Evolutionary conservation across 2,329 filamentous ascomycete species (phyloP), one percentile per base, ranked within the genome.

Genomic region (Alternaria sp.): DNA sequence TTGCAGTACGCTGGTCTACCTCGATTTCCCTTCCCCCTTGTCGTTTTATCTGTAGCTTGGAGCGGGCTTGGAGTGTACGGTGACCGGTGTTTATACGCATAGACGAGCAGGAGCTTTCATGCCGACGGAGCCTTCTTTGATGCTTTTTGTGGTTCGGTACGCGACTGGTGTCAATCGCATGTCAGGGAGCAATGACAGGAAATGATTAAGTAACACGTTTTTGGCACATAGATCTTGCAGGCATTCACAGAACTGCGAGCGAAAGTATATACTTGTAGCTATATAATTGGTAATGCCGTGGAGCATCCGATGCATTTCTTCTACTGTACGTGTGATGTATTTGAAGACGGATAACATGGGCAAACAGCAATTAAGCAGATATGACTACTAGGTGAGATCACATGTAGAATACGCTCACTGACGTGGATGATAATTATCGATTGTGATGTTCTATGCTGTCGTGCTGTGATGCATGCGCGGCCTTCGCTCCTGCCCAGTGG

Each of bases 271-370:
- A 70, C 65, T 58, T 65, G 65, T 67, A 76, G 67, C 71, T 75
- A 78, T 67, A 69, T 77, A 78, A 78, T 77, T 77, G 64, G 67
- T 78, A 78, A 78, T 78, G 64, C 41, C n/a, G n/a, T 58, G 55
- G 55, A 60, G 56, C 49, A 28, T 49, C 47, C 47, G 54, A 26
- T 28, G 10, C 15, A 30, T 12, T 33, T 30, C 25, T 43, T 26
- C 15, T 21, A 37, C 33, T 18, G 3, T 5, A 9, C 20, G 9
- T n/a, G 12, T 51, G 18, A 51, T 33, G 47, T 6, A 10, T 15
- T 37, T 37, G 2, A n/a, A 2, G 4, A 37, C 15, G 4, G 4
- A 37, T n/a, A 15, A 2, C 6, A 8, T 2, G 33, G 14, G 33
- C 14, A n/a, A 37, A n/a, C 14, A 4, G n/a, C 7, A 9, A 37